Conservation (phyloP, 106 monocot species). For the Hemerocallis citrina region DNA sequence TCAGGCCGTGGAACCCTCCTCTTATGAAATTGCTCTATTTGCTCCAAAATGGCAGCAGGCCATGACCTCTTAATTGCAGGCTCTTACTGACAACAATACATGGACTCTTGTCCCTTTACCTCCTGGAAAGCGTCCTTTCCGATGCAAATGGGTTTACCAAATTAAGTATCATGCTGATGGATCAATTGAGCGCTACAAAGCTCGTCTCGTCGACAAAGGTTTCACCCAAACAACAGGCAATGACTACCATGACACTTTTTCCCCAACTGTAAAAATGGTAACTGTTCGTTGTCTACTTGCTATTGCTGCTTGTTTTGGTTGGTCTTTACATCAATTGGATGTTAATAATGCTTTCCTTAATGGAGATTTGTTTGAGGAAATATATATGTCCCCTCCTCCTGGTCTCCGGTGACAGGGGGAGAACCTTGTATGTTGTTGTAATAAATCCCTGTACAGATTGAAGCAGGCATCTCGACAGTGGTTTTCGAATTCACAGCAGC, state of each 20-base stretch:
- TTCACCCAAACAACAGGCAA: not conserved
- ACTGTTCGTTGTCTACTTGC: not conserved
- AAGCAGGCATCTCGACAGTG: not conserved
- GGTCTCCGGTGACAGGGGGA: not conserved
- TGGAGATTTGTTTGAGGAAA: not conserved
- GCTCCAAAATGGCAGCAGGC: not conserved
- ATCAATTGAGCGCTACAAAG: conserved; percentile 4
- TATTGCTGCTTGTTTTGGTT: not conserved
- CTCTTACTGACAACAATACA: not conserved
- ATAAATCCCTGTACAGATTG: not conserved
- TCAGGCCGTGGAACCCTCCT: not conserved
- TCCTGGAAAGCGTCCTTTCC: not conserved
- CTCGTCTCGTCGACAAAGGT: not conserved
- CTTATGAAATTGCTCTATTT: not conserved
- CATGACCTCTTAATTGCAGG: not conserved
- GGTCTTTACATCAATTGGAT: not conserved
- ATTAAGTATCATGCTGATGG: conserved; percentile 3
- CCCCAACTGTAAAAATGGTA: not conserved
- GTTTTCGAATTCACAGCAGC: not conserved
- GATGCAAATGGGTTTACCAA: conserved; percentile 6
- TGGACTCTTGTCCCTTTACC: not conserved
- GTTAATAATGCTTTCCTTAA: conserved; percentile 1
- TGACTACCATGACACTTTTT: not conserved
- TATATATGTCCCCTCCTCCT: not conserved
- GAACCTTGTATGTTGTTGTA: too few species aligned